A percentile compares a stretch with the other conserved stretches of the same genome.
phyloP scores from a whole-genome alignment of 2,329 filamentous ascomycete genomes.

The Aspergillus awamori region DNA sequence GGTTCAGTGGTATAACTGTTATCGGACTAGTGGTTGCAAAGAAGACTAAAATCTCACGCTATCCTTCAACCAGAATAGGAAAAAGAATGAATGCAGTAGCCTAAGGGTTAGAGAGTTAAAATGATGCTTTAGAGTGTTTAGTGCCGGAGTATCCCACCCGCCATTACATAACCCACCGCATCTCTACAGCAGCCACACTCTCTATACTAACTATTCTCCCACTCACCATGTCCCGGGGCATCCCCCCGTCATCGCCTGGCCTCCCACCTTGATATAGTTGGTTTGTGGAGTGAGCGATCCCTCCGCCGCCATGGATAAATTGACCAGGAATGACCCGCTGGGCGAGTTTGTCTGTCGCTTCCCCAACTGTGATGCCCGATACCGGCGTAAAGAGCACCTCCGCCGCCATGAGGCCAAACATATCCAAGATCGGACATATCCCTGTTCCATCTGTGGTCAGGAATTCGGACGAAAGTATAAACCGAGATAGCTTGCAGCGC shows the following conservation, averaged over 20 bases:
- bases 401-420: slow-evolving; percentile 27
- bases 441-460: slow-evolving; percentile 21
- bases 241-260: background rate
- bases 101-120: too few relatives aligned
- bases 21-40: background rate
- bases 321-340: background rate
- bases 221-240: background rate
- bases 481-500: background rate
- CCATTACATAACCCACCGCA: too few relatives aligned
- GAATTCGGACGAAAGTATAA: slow-evolving; percentile 25
- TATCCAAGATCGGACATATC: slow-evolving; percentile 10
- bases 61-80: background rate
- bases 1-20: background rate
- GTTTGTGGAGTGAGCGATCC: background rate
- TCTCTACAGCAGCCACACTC: too few relatives aligned
- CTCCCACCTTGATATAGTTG: background rate
- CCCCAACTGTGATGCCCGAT: slow-evolving; percentile 23
- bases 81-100: too few relatives aligned
- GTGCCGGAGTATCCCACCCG: too few relatives aligned
- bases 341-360: background rate
- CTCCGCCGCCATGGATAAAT: background rate
- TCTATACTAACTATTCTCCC: background rate
- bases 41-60: background rate
- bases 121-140: too few relatives aligned
- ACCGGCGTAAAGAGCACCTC: slow-evolving; percentile 31